Base-by-base conservation (phyloP, 768 basidiomycete species). In the Coprinopsis sp. region DNA sequence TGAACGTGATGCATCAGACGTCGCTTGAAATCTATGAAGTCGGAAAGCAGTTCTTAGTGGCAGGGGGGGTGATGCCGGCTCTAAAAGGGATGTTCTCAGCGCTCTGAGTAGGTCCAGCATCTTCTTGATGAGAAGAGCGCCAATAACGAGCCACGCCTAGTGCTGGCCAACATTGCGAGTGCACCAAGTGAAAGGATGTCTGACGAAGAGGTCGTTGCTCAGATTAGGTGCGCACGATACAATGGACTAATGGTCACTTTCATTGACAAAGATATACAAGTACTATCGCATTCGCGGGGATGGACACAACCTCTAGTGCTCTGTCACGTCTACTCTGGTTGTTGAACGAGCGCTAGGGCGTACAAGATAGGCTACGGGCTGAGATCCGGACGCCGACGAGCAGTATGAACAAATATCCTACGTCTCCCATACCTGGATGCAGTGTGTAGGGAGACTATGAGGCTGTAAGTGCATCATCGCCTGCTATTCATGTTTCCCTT, bases 1-100 rank as follows among this genome's bases (percentile, higher is more conserved):
- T 66, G 1, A 64, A 69, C 31, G 52, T 62, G 6, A 64, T 77
- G 57, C 54, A 70, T 19, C 45, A 57, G 3, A 64, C 64, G 0
- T 68, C 73, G 2, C 49, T 60, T 13, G 56, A 66, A 10, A 66
- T 78, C 3, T 66, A 64, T 21, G 45, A 61, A 19, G 51, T 54
- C 23, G 73, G 72, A 57, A 69, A 64, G 44, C 54, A 49, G 16
- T 62, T 67, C 4, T 43, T 73, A 6, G 54, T 52, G n/a, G 54
- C 57, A 13, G n/a, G n/a, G 69, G 67, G 1, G 68, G 71, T 28
- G 63, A 65, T 7, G 65, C 57, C 1, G 48, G 67, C 3, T n/a
- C n/a, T n/a, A n/a, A n/a, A n/a, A 72, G 70, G 44, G 76, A 77
- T 52, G 64, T 77, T 23, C 65, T 77, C 49, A 77, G 69, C 49